Conservation (phyloP, 2,329 filamentous ascomycete genomes). For the Zarea fungicola region DNA sequence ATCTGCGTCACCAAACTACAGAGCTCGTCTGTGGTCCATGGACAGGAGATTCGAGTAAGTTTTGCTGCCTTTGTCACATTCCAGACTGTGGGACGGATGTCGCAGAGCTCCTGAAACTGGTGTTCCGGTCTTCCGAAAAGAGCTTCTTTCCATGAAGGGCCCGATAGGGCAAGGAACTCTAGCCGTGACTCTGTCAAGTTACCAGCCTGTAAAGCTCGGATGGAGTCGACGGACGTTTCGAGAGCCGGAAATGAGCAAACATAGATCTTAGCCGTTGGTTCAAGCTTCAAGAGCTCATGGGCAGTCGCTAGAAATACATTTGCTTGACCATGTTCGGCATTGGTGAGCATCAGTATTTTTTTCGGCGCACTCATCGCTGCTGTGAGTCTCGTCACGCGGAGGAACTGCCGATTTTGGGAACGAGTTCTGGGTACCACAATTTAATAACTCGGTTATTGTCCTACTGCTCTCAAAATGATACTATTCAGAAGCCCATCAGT, state of each 20-base stretch:
- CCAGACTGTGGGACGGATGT: conserved; percentile 5
- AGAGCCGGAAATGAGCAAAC: conserved; percentile 12
- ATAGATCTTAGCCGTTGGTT: conserved; percentile 13
- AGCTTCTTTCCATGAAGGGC: background rate
- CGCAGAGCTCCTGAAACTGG: conserved; percentile 1
- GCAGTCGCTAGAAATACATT: conserved; percentile 21
- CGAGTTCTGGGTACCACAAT: too few species aligned
- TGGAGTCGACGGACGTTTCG: background rate
- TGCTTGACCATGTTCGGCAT: conserved; percentile 21
- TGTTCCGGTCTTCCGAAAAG: conserved; percentile 7
- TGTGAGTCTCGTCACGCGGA: too few species aligned
- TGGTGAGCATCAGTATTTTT: conserved; percentile 18
- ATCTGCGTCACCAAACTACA: conserved; percentile 6
- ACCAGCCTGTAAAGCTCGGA: background rate
- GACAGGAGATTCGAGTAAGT: conserved; percentile 8
- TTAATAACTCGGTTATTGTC: too few species aligned
- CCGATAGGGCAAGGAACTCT: conserved; percentile 7
- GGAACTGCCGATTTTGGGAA: too few species aligned
- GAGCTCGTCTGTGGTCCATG: conserved; percentile 9
- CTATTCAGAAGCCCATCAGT: too few species aligned
- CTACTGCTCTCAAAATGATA: too few species aligned
- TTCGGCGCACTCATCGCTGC: background rate
- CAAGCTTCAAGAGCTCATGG: conserved; percentile 15
- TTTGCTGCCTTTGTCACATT: conserved; percentile 6
- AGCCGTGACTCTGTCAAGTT: background rate